Conservation (phyloP, 108 stramenopile genomes). For the Aurantiochytrium sp. region DNA sequence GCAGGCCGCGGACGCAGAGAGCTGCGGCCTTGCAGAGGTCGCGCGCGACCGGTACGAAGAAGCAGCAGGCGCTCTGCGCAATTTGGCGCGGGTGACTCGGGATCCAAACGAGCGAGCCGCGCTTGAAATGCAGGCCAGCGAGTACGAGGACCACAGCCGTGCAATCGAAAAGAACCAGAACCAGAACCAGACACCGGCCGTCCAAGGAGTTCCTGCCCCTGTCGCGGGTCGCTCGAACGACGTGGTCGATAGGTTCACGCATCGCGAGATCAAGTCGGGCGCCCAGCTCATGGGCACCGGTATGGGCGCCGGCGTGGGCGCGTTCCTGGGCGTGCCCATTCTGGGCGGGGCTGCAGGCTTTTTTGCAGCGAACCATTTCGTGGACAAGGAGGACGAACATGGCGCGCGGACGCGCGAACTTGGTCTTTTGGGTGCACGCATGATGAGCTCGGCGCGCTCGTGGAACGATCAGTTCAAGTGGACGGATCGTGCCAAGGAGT, state of each 20-base stretch:
- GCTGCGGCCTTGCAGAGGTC: background rate
- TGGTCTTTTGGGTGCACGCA: background rate
- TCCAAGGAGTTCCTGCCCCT: background rate
- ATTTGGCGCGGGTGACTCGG: background rate
- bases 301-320: background rate
- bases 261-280: background rate
- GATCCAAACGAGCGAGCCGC: background rate
- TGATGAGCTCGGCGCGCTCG: background rate
- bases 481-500: background rate
- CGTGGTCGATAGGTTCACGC: background rate
- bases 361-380: background rate
- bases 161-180: background rate
- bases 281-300: background rate
- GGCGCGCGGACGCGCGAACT: background rate
- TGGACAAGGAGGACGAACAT: background rate
- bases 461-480: background rate
- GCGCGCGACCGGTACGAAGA: background rate
- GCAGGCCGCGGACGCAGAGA: background rate
- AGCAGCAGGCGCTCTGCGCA: background rate
- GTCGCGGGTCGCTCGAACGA: background rate
- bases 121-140: conserved; percentile 5
- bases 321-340: background rate
- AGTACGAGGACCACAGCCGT: background rate
- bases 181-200: background rate
- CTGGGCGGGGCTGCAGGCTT: background rate